Evolutionary conservation across 2,329 filamentous ascomycete genomes (phyloP).

Genomic region (Saccharata proteae): DNA sequence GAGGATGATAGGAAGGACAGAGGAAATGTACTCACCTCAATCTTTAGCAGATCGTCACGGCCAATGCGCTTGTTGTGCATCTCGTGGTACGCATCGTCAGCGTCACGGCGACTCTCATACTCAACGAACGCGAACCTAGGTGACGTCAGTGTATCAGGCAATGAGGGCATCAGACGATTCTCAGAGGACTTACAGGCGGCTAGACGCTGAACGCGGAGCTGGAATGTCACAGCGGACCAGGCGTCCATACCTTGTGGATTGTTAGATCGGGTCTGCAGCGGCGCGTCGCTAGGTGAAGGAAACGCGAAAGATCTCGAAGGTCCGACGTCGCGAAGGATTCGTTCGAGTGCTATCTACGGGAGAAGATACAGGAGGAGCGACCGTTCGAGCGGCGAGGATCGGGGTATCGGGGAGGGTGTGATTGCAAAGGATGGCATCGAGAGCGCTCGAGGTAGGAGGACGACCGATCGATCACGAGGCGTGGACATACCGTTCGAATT

Average conservation of each 20-base stretch:
- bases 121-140: slow-evolving; percentile 90
- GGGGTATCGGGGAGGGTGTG: slow-evolving; percentile 16
- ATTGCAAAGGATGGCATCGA: slow-evolving; percentile 15
- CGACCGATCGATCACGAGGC: slow-evolving; percentile 22
- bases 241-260: slow-evolving; percentile 74
- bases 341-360: slow-evolving; percentile 14
- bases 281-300: slow-evolving; percentile 9
- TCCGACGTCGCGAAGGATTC: slow-evolving; percentile 7
- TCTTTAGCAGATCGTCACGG: slow-evolving; percentile 90
- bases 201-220: slow-evolving; percentile 83
- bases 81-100: slow-evolving; percentile 97
- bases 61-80: slow-evolving; percentile 99
- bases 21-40: slow-evolving; percentile 56
- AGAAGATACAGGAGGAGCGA: slow-evolving; percentile 22
- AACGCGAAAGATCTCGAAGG: slow-evolving; percentile 11
- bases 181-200: slow-evolving; percentile 68
- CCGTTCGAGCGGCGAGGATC: slow-evolving; percentile 24
- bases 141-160: slow-evolving; percentile 11
- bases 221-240: slow-evolving; percentile 98
- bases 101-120: slow-evolving; percentile 96
- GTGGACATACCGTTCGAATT: slow-evolving; percentile 99
- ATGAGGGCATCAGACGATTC: slow-evolving; percentile 7
- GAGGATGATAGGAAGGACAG: not conserved
- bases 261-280: slow-evolving; percentile 24
- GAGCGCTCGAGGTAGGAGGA: slow-evolving; percentile 16